Base-by-base conservation (phyloP, 192 early-diverging fungal genomes). In the Lunasporangiospora selenospora region DNA sequence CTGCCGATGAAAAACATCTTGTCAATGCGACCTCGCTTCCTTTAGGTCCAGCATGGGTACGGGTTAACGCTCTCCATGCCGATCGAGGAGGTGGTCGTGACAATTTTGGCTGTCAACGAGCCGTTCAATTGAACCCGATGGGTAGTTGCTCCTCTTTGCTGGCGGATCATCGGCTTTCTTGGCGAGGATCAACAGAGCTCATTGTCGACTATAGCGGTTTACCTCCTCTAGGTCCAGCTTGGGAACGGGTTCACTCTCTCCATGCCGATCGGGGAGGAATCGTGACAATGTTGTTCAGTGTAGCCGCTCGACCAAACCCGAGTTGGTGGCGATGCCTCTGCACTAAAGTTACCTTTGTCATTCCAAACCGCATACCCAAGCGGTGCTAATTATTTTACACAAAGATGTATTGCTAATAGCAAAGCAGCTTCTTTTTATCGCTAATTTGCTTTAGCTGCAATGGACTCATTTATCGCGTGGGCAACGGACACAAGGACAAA, bases 241-340 rank as follows among this genome's bases (percentile, higher is more conserved):
- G 54, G 65, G 56, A 33, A 59, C 36, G 50, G 50, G 50, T 54
- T 53, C 3, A 54, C 43, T 23, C 61, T 62, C 48, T 58, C 43
- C 65, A 59, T 54, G 65, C 55, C 65, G 57, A 58, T 48, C 48
- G 50, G 53, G 42, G 56, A 42, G 43, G 49, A 59, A 57, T 52
- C 36, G 56, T 53, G 56, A 67, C 65, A 58, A 67, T 67, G 56
- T 47, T 67, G 65, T 67, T 67, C 47, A 18, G 50, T 19, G 65
- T 59, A 42, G 43, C 65, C 65, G 57, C 41, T 45, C 41, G 55
- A 67, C 64, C 47, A 58, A 58, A 67, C 65, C 57, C 65, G 50
- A 53, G 65, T 47, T 53, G 50, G 56, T 67, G 65, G 65, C 43
- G 29, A 43, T 41, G 50, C 53, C 26, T 67, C 43, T 46, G 50